phyloP scores from a whole-genome alignment of 2,329 filamentous ascomycete genomes.

The Trichoderma atrobrunneum region DNA sequence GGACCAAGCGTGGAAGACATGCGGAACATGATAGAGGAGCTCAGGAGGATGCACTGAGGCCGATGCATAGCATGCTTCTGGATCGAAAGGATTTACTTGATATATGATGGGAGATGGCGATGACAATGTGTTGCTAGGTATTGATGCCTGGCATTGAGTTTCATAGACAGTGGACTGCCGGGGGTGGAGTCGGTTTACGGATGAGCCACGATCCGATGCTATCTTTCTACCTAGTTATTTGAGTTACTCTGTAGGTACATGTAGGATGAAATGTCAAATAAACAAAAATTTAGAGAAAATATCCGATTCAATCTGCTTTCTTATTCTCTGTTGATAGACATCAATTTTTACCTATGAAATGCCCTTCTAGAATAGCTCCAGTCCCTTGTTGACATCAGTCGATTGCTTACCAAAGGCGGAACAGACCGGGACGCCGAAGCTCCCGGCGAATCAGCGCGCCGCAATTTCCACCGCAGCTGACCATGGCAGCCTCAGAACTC shows the following conservation, averaged over 20 bases:
- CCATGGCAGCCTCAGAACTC: conserved; percentile 36
- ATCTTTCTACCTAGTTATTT: background rate
- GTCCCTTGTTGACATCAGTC: background rate
- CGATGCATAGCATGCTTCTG: background rate
- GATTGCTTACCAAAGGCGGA: conserved; percentile 24
- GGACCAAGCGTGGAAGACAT: conserved; percentile 62
- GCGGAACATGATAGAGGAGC: conserved; percentile 59
- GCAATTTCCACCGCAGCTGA: conserved; percentile 42
- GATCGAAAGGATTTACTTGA: background rate
- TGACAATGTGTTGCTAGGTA: background rate
- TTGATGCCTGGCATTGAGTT: background rate
- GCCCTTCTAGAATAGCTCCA: background rate
- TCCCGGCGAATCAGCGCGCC: conserved; percentile 42
- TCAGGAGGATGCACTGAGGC: conserved; percentile 58
- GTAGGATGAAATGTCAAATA: background rate
- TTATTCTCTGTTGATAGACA: background rate
- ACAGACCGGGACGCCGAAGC: conserved; percentile 31
- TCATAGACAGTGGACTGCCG: background rate
- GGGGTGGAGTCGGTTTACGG: background rate
- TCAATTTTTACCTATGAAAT: background rate
- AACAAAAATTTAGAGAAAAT: background rate
- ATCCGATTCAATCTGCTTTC: background rate
- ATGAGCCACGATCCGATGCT: background rate
- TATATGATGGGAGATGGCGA: background rate
- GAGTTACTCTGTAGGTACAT: background rate